Percentiles rank a stretch among this genome's conserved stretches.
phyloP scores from a whole-genome alignment of 2,329 filamentous ascomycete genomes.

The Epicoccum nigrum region DNA sequence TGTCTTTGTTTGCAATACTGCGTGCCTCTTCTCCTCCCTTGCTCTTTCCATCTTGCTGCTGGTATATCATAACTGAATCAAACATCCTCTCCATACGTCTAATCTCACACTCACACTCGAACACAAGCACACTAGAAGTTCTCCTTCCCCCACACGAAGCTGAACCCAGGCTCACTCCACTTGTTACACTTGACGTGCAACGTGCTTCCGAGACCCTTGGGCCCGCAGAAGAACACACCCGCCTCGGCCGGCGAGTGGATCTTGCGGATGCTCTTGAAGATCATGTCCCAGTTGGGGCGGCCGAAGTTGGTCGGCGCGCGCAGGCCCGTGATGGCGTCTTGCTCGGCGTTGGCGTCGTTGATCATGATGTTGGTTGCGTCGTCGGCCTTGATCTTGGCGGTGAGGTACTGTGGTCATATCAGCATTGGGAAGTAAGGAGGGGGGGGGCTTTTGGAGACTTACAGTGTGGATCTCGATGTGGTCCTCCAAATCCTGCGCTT shows the following conservation, averaged over 20 bases:
- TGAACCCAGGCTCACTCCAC: slow-evolving; percentile 80
- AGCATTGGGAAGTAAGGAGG: neutral
- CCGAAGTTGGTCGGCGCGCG: slow-evolving; percentile 85
- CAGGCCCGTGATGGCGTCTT: slow-evolving; percentile 82
- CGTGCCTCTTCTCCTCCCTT: too few relatives aligned
- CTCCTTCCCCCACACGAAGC: slow-evolving; percentile 72
- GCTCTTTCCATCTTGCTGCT: too few relatives aligned
- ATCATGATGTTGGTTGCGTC: slow-evolving; percentile 93
- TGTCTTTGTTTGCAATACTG: neutral
- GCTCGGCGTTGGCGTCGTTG: slow-evolving; percentile 83
- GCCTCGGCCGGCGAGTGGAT: slow-evolving; percentile 57
- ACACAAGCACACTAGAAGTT: slow-evolving; percentile 63
- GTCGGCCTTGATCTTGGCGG: slow-evolving; percentile 83
- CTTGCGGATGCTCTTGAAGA: slow-evolving; percentile 82
- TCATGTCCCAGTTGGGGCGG: slow-evolving; percentile 87
- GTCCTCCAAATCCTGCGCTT: slow-evolving; percentile 82
- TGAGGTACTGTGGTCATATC: slow-evolving; percentile 66
- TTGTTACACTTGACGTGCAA: slow-evolving; percentile 86
- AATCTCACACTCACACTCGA: too few relatives aligned
- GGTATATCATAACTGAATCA: too few relatives aligned
- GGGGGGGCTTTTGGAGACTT: slow-evolving; percentile 28
- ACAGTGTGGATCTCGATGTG: slow-evolving; percentile 85
- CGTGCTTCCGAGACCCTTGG: slow-evolving; percentile 76
- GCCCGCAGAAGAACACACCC: slow-evolving; percentile 75
- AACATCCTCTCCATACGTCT: too few relatives aligned